phyloP scores from a whole-genome alignment of 768 basidiomycete genomes.

The Podaxis sp. region DNA sequence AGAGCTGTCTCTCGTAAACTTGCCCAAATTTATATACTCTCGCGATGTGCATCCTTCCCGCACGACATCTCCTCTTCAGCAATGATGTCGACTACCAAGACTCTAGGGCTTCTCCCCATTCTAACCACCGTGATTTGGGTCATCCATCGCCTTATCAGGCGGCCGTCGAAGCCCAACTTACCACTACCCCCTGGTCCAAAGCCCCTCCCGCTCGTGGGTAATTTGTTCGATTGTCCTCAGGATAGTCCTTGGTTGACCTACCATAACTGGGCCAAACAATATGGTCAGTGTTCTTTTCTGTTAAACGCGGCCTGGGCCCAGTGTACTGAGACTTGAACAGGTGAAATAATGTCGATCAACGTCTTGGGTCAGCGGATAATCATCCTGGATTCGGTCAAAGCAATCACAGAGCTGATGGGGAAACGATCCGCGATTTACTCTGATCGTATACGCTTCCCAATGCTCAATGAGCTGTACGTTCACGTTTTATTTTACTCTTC shows the following conservation, averaged over 20 bases:
- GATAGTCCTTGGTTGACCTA: conserved; percentile 26
- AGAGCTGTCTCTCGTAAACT: too few species aligned
- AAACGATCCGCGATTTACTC: neutral
- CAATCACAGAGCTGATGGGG: neutral
- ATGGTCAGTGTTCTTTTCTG: neutral
- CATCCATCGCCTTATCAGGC: neutral
- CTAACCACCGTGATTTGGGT: neutral
- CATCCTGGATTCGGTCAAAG: neutral
- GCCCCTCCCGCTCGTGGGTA: neutral
- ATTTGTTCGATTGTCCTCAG: conserved; percentile 10
- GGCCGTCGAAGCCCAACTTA: neutral
- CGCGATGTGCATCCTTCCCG: neutral
- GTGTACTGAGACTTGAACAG: neutral
- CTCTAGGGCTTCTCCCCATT: neutral
- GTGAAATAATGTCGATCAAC: neutral
- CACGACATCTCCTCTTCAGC: neutral
- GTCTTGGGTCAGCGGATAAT: neutral
- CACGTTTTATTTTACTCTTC: neutral
- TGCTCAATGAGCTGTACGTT: neutral
- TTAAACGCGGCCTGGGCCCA: neutral
- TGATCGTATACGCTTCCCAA: neutral
- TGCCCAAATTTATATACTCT: neutral
- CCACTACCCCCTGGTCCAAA: conserved; percentile 14
- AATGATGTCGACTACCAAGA: neutral
- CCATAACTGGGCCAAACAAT: conserved; percentile 24